A percentile compares a stretch with the other conserved stretches of the same genome.
Conservation (phyloP, 805 yeast species). For the Cyberlindnera americana region DNA sequence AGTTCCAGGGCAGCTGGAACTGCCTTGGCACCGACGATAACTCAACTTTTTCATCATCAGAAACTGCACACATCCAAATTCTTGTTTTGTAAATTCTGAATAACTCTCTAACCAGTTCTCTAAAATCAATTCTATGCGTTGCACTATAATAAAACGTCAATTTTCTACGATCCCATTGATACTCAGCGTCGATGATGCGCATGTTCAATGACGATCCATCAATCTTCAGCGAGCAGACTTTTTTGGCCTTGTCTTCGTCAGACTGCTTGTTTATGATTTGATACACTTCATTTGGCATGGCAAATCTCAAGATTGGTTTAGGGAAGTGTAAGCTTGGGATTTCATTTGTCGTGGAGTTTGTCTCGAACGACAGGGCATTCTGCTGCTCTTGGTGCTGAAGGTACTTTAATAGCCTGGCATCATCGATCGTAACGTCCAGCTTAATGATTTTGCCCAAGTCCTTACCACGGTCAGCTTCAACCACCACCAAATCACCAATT, state of each 20-base stretch:
- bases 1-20: too few species aligned
- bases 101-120: conserved; percentile 69
- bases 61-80: conserved; percentile 81
- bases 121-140: conserved; percentile 67
- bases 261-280: conserved; percentile 60
- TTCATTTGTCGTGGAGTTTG: background rate
- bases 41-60: too few species aligned
- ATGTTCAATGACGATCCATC: conserved; percentile 30
- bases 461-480: conserved; percentile 82
- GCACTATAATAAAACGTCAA: conserved; percentile 68
- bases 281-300: conserved; percentile 65
- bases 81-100: conserved; percentile 75
- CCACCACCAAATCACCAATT: conserved; percentile 65
- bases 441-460: conserved; percentile 75
- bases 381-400: conserved; percentile 71
- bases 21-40: too few species aligned
- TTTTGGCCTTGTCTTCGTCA: conserved; percentile 65
- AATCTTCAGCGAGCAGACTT: conserved; percentile 26
- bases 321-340: conserved; percentile 42
- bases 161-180: conserved; percentile 77
- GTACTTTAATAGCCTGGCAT: conserved; percentile 70
- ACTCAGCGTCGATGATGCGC: conserved; percentile 72
- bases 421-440: conserved; percentile 57
- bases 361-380: conserved; percentile 48
- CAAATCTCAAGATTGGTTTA: conserved; percentile 73